Conservation (phyloP, 176 grass and related monocot species). For the Juncus inflexus region DNA sequence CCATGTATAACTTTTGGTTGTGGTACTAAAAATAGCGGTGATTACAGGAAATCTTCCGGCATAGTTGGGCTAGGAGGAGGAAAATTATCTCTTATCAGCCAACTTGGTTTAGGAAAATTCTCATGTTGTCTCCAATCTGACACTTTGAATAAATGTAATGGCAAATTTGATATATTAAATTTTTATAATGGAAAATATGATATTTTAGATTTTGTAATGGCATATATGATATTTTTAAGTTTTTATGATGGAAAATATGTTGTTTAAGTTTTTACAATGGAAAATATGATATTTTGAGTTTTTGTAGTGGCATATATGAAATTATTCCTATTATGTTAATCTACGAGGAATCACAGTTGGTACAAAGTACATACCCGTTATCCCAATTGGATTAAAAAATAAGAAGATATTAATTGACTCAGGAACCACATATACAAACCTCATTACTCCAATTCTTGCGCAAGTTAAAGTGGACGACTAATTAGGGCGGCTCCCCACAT, state of each 20-base stretch:
- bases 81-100: constrained; percentile 22
- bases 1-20: constrained; percentile 24
- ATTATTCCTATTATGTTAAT: constrained; percentile 12
- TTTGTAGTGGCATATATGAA: too few species aligned
- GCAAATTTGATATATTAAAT: too few species aligned
- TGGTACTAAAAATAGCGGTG: constrained; percentile 4
- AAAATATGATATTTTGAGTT: too few species aligned
- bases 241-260: too few species aligned
- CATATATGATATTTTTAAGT: too few species aligned
- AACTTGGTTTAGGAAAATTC: constrained; percentile 32
- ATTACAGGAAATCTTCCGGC: constrained; percentile 28
- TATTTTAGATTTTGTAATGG: too few species aligned
- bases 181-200: too few species aligned
- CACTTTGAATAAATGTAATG: too few species aligned
- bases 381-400: constrained; percentile 9
- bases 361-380: not conserved
- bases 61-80: constrained; percentile 29
- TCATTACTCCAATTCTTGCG: not conserved
- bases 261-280: too few species aligned
- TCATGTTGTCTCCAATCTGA: constrained; percentile 41
- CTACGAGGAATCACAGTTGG: constrained; percentile 21
- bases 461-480: too few species aligned
- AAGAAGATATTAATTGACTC: constrained; percentile 1
- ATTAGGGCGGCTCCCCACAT: too few species aligned
- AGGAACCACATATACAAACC: not conserved